phyloP scores from a whole-genome alignment of 257 asterid genomes.

The Plantago ovata region DNA sequence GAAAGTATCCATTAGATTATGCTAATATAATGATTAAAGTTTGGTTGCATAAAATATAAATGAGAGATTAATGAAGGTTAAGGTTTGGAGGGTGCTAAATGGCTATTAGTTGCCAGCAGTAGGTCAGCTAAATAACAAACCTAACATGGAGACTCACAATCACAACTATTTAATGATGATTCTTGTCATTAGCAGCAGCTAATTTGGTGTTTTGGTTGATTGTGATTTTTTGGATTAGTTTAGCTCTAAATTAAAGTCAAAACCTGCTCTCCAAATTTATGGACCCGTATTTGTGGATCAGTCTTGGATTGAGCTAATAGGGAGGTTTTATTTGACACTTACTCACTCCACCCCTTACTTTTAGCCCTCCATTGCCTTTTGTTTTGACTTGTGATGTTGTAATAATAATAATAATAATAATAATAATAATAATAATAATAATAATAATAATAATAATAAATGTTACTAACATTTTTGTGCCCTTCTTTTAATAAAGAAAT shows the following conservation, averaged over 20 bases:
- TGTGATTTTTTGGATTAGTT: background rate
- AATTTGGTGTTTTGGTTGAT: background rate
- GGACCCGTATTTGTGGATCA: background rate
- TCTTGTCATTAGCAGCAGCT: background rate
- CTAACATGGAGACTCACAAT: background rate
- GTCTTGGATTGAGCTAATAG: too few relatives aligned
- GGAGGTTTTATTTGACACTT: too few relatives aligned
- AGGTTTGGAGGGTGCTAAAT: constrained; percentile 5
- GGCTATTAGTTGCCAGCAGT: background rate
- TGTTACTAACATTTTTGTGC: too few relatives aligned
- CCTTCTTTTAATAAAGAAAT: too few relatives aligned
- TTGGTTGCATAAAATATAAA: background rate
- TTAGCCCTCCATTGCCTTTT: too few relatives aligned
- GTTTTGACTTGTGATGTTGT: too few relatives aligned
- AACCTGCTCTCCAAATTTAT: constrained; percentile 9
- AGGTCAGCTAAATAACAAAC: constrained; percentile 6
- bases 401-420: too few relatives aligned
- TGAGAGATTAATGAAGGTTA: constrained; percentile 6
- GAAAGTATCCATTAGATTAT: too few relatives aligned
- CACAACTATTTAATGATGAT: too few relatives aligned
- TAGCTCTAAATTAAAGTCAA: constrained; percentile 6
- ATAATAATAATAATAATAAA: too few relatives aligned
- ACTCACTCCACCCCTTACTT: too few relatives aligned
- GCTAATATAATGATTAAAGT: background rate
- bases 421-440: too few relatives aligned